A percentile compares a stretch with the other conserved stretches of the same genome.
Conservation (phyloP, 352 stramenopile genomes). For the Globisporangium cederbergense region DNA sequence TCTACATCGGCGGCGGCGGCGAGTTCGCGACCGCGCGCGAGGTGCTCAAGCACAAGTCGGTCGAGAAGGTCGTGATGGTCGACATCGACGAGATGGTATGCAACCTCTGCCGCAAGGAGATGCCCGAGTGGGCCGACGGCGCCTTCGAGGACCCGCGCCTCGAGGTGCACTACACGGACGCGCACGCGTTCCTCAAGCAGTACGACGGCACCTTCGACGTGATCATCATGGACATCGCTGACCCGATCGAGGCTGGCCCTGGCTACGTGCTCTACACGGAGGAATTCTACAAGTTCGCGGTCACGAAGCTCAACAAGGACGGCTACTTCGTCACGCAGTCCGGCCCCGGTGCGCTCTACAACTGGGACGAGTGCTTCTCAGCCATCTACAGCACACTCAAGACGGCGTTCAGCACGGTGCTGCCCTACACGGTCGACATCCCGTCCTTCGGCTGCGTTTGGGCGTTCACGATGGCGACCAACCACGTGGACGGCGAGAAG, state of each 20-base stretch:
- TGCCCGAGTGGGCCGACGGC: slow-evolving; percentile 92
- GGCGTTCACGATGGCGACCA: slow-evolving; percentile 93
- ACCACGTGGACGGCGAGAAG: slow-evolving; percentile 53
- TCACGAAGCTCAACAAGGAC: slow-evolving; percentile 78
- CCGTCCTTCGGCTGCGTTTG: slow-evolving; percentile 93
- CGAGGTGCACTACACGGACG: slow-evolving; percentile 90
- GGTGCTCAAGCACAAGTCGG: slow-evolving; percentile 86
- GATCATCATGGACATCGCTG: slow-evolving; percentile 96
- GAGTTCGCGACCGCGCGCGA: slow-evolving; percentile 94
- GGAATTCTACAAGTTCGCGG: slow-evolving; percentile 92
- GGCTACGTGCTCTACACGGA: slow-evolving; percentile 85
- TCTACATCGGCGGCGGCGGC: slow-evolving; percentile 92
- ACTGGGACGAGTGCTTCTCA: slow-evolving; percentile 92
- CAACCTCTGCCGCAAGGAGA: slow-evolving; percentile 90
- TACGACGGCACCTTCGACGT: slow-evolving; percentile 88
- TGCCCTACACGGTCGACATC: slow-evolving; percentile 91
- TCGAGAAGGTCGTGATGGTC: slow-evolving; percentile 95
- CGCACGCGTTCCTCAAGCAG: slow-evolving; percentile 86
- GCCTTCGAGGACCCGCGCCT: slow-evolving; percentile 89
- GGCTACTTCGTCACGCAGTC: slow-evolving; percentile 94
- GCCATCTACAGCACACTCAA: slow-evolving; percentile 92
- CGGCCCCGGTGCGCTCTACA: slow-evolving; percentile 85
- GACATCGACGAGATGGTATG: slow-evolving; percentile 94
- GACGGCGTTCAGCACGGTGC: slow-evolving; percentile 89
- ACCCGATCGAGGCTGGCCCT: slow-evolving; percentile 92